Percentiles rank a stretch among this genome's conserved stretches.
These are phyloP conservation scores for Juglanconis sp. DNA, from an alignment of 2,329 filamentous ascomycete genomes.

Conservation along the genomic window DNA sequence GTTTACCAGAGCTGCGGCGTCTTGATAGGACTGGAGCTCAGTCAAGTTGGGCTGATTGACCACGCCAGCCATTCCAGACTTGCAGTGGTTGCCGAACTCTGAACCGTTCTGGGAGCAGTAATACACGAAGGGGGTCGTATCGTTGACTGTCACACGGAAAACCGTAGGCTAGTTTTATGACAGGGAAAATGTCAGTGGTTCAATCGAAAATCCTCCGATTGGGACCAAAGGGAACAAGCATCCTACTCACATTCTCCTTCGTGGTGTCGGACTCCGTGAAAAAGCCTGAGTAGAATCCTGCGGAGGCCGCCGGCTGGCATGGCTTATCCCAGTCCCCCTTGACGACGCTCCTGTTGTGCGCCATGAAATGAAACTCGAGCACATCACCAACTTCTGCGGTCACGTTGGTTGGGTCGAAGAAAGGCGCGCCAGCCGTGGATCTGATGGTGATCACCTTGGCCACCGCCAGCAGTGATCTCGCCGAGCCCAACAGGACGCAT, in stretches of 20 bases:
- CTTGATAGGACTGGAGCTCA: slow-evolving; percentile 24
- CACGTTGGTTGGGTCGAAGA: slow-evolving; percentile 41
- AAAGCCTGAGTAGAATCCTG: slow-evolving; percentile 45
- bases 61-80: slow-evolving; percentile 42
- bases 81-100: slow-evolving; percentile 32
- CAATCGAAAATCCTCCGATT: too few relatives aligned
- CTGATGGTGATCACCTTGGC: not conserved
- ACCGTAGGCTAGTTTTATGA: too few relatives aligned
- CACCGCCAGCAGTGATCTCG: too few relatives aligned
- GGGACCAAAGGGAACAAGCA: too few relatives aligned
- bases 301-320: slow-evolving; percentile 38
- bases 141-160: too few relatives aligned
- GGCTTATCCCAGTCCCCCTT: slow-evolving; percentile 45
- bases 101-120: slow-evolving; percentile 31
- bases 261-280: slow-evolving; percentile 27
- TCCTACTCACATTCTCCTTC: too few relatives aligned
- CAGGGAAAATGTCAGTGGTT: too few relatives aligned
- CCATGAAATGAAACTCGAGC: slow-evolving; percentile 51
- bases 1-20: slow-evolving; percentile 1
- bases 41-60: slow-evolving; percentile 33
- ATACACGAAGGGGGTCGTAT: too few relatives aligned
- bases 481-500: too few relatives aligned
- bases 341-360: slow-evolving; percentile 47
- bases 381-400: slow-evolving; percentile 43
- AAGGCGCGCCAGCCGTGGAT: slow-evolving; percentile 23